These are phyloP conservation scores for Tagetes patula DNA, from an alignment of 129 eudicot genomes.

Conservation along the genomic window DNA sequence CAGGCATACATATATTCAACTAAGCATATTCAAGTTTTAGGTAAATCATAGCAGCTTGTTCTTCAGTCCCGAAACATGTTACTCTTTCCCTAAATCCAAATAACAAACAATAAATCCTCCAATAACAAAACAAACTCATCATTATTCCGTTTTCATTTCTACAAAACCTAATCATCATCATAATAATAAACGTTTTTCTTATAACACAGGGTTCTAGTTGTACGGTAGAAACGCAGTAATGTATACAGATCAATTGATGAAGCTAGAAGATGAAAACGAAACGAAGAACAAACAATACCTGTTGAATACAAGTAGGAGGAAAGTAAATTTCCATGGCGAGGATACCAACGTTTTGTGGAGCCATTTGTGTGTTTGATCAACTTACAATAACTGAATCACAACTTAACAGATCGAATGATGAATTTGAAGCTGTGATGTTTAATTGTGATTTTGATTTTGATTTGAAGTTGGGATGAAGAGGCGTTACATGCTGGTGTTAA, in stretches of 20 bases:
- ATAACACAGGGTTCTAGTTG: constrained; percentile 2
- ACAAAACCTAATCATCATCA: not conserved
- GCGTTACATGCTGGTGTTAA: constrained; percentile 34
- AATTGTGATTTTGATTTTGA: not conserved
- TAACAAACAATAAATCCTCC: constrained; percentile 6
- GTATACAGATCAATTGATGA: not conserved
- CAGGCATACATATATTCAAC: too few species aligned
- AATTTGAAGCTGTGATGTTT: not conserved
- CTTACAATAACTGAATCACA: not conserved
- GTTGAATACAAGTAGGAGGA: constrained; percentile 94
- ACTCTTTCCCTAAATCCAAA: constrained; percentile 4
- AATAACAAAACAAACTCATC: constrained; percentile 2
- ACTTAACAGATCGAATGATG: constrained; percentile 21
- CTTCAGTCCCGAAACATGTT: constrained; percentile 11
- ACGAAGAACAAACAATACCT: constrained; percentile 41
- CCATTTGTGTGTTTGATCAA: constrained; percentile 47
- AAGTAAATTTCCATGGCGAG: constrained; percentile 97
- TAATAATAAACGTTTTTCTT: not conserved
- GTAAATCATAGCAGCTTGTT: not conserved
- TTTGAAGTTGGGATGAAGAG: constrained; percentile 15
- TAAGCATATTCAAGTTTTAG: not conserved
- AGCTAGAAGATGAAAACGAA: not conserved
- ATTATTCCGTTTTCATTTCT: not conserved
- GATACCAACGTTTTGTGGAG: constrained; percentile 89
- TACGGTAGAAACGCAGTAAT: constrained; percentile 3